Base-by-base conservation (phyloP, 1,139 yeast genomes). In the Meyerozyma sp. region DNA sequence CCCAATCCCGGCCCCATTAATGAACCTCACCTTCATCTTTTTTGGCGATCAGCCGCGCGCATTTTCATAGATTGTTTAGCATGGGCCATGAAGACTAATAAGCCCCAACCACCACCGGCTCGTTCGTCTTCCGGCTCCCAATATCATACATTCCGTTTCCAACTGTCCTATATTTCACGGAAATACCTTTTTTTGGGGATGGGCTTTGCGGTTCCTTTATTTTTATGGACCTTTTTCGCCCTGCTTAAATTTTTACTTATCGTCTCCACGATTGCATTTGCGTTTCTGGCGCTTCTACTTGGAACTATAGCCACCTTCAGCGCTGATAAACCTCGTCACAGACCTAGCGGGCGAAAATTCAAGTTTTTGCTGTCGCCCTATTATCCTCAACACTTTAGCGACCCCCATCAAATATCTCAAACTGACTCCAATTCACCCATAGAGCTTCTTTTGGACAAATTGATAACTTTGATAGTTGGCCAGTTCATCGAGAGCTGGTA, bases 401-500 rank as follows among this genome's bases (percentile, higher is more conserved):
- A 27, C 11, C 7, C 20, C 34, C 14, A 30, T 8, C 34, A 30
- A 30, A 16, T 30, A 13, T 7, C 34, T 6, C 18, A 13, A 30
- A 28, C 3, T 28, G 34, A 13, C n/a, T 30, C 34, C 16, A 13
- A 30, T 8, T 30, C 34, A n/a, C 20, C 16, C 5, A 13, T 30
- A 3, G 16, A 14, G 10, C 16, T 13, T 11, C 34, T 30, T 0
- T 44, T 85, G 1, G 78, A 79, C 34, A 73, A 69, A 4, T 62
- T 89, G 8, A 62, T 84, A 1, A 69, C 71, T 32, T 60, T 77
- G 23, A 66, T 88, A 1, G 52, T 84, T 2, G 59, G 77, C 10
- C 85, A 82, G 49, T 89, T 85, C 58, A 72, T 90, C 1, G 59
- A 65, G 37, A 59, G 78, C 3, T 90, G 97, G 97, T 87, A 69